phyloP scores from a whole-genome alignment of 805 yeast species.

The Cyberlindnera maritima region DNA sequence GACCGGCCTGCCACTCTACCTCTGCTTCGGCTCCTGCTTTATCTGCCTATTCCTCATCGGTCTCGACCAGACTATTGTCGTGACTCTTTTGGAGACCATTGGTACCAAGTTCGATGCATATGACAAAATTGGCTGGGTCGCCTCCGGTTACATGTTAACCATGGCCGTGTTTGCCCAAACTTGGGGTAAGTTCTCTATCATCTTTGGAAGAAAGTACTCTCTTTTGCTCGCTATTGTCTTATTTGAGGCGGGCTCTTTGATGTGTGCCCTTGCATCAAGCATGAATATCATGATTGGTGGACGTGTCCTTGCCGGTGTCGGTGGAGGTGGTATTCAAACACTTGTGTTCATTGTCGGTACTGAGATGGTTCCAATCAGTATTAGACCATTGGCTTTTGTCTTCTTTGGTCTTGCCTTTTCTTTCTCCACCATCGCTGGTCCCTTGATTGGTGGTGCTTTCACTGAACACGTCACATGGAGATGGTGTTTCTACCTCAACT shows the following conservation, averaged over 20 bases:
- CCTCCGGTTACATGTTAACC: slow-evolving; percentile 53
- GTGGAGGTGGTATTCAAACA: slow-evolving; percentile 66
- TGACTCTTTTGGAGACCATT: slow-evolving; percentile 48
- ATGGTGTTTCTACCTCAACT: slow-evolving; percentile 72
- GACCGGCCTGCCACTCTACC: slow-evolving; percentile 14
- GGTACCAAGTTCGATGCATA: slow-evolving; percentile 49
- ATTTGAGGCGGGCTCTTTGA: slow-evolving; percentile 61
- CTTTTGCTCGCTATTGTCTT: slow-evolving; percentile 45
- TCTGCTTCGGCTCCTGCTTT: slow-evolving; percentile 22
- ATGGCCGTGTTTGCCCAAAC: slow-evolving; percentile 52
- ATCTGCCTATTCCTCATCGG: slow-evolving; percentile 21
- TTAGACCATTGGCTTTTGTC: slow-evolving; percentile 24
- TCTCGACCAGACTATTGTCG: slow-evolving; percentile 57
- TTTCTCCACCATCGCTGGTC: slow-evolving; percentile 55
- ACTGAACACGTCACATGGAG: slow-evolving; percentile 62
- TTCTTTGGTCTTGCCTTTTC: slow-evolving; percentile 36
- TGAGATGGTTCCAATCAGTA: slow-evolving; percentile 41
- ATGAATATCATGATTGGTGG: slow-evolving; percentile 70
- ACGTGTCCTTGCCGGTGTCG: slow-evolving; percentile 66
- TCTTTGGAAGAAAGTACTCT: slow-evolving; percentile 54
- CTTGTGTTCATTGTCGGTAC: slow-evolving; percentile 55
- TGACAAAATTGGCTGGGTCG: slow-evolving; percentile 56
- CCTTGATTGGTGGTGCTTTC: slow-evolving; percentile 66
- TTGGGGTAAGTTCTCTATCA: slow-evolving; percentile 56
- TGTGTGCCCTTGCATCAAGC: slow-evolving; percentile 50